Evolutionary conservation across 2,329 filamentous ascomycete genomes (phyloP).

Genomic region (Aspergillus bombycis): DNA sequence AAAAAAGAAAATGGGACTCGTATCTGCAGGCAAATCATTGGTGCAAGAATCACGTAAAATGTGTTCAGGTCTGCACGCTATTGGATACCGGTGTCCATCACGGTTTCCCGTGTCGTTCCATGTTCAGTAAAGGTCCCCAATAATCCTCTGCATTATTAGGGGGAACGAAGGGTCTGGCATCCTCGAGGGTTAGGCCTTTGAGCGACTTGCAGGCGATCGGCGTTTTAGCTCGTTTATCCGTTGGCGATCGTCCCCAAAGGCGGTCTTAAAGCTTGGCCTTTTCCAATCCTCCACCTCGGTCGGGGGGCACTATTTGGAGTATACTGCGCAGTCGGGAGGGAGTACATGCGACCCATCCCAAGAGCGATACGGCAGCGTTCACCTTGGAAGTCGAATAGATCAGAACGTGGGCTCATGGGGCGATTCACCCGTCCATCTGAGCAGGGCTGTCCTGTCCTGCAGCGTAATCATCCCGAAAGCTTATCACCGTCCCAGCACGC

Average conservation of each 20-base stretch:
- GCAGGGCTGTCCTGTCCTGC: not conserved
- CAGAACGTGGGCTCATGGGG: too few relatives aligned
- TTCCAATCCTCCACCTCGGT: not conserved
- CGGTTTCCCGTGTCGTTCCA: not conserved
- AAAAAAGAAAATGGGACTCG: not conserved
- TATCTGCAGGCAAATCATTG: not conserved
- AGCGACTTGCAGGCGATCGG: slow-evolving; percentile 11
- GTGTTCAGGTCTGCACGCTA: not conserved
- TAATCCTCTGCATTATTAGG: not conserved
- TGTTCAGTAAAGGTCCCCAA: not conserved
- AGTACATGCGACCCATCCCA: not conserved
- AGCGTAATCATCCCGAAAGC: not conserved
- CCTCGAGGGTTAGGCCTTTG: not conserved
- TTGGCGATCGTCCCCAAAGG: slow-evolving; percentile 3
- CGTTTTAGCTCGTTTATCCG: not conserved
- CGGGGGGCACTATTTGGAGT: not conserved
- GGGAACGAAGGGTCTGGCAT: not conserved
- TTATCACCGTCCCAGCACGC: not conserved
- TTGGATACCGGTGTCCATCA: not conserved
- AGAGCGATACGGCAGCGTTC: not conserved
- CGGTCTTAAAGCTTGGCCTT: not conserved
- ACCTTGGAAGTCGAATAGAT: not conserved
- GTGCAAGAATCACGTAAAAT: not conserved
- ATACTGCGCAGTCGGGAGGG: too few relatives aligned
- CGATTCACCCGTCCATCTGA: too few relatives aligned